These are phyloP conservation scores for Eimeria zaria DNA, from an alignment of 169 alveolate species.

Conservation along the genomic window DNA sequence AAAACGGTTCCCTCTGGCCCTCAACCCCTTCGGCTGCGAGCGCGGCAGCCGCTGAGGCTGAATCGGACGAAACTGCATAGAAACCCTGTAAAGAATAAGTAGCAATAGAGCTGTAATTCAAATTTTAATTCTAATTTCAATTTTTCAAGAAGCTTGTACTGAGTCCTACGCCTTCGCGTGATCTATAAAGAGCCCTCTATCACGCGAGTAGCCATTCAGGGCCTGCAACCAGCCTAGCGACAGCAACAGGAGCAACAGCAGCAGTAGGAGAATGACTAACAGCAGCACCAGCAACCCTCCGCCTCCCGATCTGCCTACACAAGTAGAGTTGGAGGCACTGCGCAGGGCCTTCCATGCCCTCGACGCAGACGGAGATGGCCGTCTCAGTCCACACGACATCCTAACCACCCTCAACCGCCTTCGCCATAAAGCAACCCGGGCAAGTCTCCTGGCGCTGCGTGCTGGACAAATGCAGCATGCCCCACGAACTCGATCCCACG, in stretches of 20 bases:
- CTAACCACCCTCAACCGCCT: conserved; percentile 41
- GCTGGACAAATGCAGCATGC: background rate
- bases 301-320: conserved; percentile 70
- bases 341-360: conserved; percentile 84
- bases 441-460: conserved; percentile 8
- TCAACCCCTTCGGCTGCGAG: background rate
- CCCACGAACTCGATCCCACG: background rate
- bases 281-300: conserved; percentile 39
- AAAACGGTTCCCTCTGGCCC: background rate
- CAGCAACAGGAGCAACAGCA: background rate
- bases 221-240: background rate
- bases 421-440: conserved; percentile 77
- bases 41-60: conserved; percentile 7
- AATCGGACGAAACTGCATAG: background rate
- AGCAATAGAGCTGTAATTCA: background rate
- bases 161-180: background rate
- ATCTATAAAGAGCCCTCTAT: background rate
- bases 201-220: background rate
- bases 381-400: conserved; percentile 79
- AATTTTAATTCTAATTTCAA: background rate
- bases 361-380: conserved; percentile 84
- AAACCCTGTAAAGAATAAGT: background rate
- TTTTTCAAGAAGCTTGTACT: background rate
- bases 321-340: conserved; percentile 87
- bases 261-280: conserved; percentile 24